Evolutionary conservation across 768 basidiomycete species (phyloP), one percentile per base, ranked within the genome.

Genomic region (Termitomyces bulborhizus): DNA sequence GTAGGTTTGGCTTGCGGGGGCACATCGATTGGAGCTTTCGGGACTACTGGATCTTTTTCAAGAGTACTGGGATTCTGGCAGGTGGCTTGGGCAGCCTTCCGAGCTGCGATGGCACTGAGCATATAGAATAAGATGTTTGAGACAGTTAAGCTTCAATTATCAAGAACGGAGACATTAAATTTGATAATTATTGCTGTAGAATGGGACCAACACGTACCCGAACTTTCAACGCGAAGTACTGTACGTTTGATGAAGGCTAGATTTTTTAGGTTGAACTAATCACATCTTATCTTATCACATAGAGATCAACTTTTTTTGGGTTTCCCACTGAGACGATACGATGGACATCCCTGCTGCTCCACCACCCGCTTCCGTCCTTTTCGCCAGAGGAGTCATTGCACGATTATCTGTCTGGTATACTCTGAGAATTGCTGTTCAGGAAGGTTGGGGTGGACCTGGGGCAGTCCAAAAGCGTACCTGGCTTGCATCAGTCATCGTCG

Each of bases 321-420:
- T 9, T 47, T 39, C 40, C 16, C 49, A 21, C 18, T 24, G 21
- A 4, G 36, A 18, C 8, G 9, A 41, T 45, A 55, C 51, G 49
- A 69, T 69, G 66, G 55, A 58, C 56, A 46, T 59, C 6, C 29
- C 66, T 18, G 18, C 66, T 27, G 57, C 68, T 36, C 76, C 80
- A 4, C 68, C 81, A 18, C 68, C 76, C 0, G 64, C 76, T 5
- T 76, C 82, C 11, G 65, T 91, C 42, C 79, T 91, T 55, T 95
- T 97, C 62, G 94, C 95, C 12, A 84, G 93, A 21, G 92, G 93
- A 2, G 82, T 89, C 4, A 79, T 96, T 56, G 85, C 93, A 26
- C 81, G 93, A 51, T 79, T 98, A 47, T 77, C 79, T 12, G 73
- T 86, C 53, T 98, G 95, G 95, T 81, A 90, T 44, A 90, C 86